These are phyloP conservation scores for Aureobasidium subglaciale DNA, from an alignment of 2,329 filamentous ascomycete genomes.

Conservation along the genomic window DNA sequence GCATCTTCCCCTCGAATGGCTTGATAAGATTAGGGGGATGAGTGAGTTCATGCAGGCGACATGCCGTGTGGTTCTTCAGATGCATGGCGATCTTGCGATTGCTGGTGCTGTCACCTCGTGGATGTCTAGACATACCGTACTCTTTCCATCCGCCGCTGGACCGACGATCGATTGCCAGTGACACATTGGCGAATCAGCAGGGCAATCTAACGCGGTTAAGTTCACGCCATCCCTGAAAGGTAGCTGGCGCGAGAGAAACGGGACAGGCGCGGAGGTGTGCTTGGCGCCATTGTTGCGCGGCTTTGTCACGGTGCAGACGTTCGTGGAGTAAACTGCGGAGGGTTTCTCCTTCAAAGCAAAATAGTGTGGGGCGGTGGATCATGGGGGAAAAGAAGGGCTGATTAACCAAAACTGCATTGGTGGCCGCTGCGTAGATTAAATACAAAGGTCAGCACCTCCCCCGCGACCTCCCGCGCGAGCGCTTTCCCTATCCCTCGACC, in stretches of 20 bases:
- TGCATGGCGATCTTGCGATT: not conserved
- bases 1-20: not conserved
- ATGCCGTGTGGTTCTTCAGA: not conserved
- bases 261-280: not conserved
- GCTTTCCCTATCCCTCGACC: conserved; percentile 1
- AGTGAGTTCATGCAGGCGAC: not conserved
- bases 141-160: not conserved
- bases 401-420: conserved; percentile 11
- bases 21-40: not conserved
- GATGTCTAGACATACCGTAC: not conserved
- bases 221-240: conserved; percentile 9
- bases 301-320: conserved; percentile 2
- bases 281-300: not conserved
- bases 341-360: not conserved
- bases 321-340: conserved; percentile 12
- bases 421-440: conserved; percentile 14
- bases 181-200: conserved; percentile 1
- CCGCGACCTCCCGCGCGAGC: conserved; percentile 4
- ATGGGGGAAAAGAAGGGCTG: conserved; percentile 8
- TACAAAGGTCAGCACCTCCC: conserved; percentile 14
- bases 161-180: conserved; percentile 9
- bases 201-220: not conserved
- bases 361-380: conserved; percentile 12
- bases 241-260: not conserved
- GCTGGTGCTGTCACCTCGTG: not conserved